These are phyloP conservation scores for Hemileccinum rubropunctum DNA, from an alignment of 768 basidiomycete genomes.

Conservation along the genomic window DNA sequence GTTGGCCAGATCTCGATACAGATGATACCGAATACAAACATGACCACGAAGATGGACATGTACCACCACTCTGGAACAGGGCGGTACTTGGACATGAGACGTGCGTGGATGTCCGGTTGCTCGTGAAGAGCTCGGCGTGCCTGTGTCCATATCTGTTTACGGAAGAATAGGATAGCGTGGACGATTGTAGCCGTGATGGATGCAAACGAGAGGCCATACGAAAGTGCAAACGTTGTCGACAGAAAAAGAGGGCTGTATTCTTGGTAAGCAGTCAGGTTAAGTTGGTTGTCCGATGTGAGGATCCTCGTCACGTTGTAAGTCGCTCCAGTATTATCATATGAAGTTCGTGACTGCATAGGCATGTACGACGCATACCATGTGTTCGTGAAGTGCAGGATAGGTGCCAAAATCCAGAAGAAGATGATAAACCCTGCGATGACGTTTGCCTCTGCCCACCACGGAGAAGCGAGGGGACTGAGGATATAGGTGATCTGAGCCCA, in stretches of 20 bases:
- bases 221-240: constrained; percentile 50
- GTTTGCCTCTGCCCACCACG: constrained; percentile 42
- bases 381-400: constrained; percentile 33
- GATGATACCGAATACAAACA: constrained; percentile 60
- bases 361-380: constrained; percentile 38
- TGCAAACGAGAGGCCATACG: constrained; percentile 49
- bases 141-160: constrained; percentile 53
- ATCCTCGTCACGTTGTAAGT: constrained; percentile 40
- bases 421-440: constrained; percentile 35
- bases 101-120: constrained; percentile 58
- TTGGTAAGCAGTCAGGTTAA: constrained; percentile 35
- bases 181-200: constrained; percentile 39
- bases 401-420: constrained; percentile 33
- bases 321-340: constrained; percentile 43
- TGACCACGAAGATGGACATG: constrained; percentile 38
- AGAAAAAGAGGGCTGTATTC: constrained; percentile 42
- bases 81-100: constrained; percentile 55
- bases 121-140: constrained; percentile 50
- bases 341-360: constrained; percentile 39
- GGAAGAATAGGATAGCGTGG: constrained; percentile 51
- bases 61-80: constrained; percentile 68
- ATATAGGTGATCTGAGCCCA: constrained; percentile 75
- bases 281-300: constrained; percentile 30
- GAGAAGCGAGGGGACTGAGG: constrained; percentile 33
- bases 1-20: constrained; percentile 66